Evolutionary conservation across 371 early-diverging fungal genomes (phyloP), one percentile per base, ranked within the genome.

Genomic region (Thermomucor indicae-seudaticae): DNA sequence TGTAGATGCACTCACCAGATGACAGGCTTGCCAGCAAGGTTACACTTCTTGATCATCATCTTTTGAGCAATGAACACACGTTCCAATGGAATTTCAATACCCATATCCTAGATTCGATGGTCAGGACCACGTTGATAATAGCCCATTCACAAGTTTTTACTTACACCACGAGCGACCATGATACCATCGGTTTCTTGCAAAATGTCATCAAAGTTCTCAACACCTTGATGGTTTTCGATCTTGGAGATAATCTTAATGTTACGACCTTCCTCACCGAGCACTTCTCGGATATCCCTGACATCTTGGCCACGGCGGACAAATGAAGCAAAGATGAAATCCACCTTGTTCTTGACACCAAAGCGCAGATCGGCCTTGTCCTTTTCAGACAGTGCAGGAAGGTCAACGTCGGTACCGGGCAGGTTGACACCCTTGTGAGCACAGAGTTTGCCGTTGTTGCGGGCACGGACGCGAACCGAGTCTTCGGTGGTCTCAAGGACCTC

Each of bases 191-290:
- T 88, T 42, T 83, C 97, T 30, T 61, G 72, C 31, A 97, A 73
- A 58, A 99, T 99, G 60, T 94, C 97, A 60, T 95, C 93, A 82
- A 99, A 92, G 80, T 99, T 99, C 56, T 86, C 78, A 22, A 98
- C 85, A 39, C 95, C 99, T 75, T 95, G 90, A 57, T 91, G 86
- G 57, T 89, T 92, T 78, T 99, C 99, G 57, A 96, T 94, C 83
- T 96, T 96, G 60, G 88, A 81, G 44, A 97, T 93, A 62, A 95
- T 93, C 81, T 91, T 92, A 83, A 97, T 95, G 54, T 83, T 55
- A 49, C 75, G 75, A 50, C 92, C 91, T 27, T 80, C 80, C 40
- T 84, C 85, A 17, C 89, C 90, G 31, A 97, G 81, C 8, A 89
- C 73, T 12, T 67, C 62, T 58, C 92, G 85, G 51, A 96, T 90